These are phyloP conservation scores for Ophidiomyces ophidiicola DNA, from an alignment of 2,329 filamentous ascomycete genomes.

Conservation along the genomic window DNA sequence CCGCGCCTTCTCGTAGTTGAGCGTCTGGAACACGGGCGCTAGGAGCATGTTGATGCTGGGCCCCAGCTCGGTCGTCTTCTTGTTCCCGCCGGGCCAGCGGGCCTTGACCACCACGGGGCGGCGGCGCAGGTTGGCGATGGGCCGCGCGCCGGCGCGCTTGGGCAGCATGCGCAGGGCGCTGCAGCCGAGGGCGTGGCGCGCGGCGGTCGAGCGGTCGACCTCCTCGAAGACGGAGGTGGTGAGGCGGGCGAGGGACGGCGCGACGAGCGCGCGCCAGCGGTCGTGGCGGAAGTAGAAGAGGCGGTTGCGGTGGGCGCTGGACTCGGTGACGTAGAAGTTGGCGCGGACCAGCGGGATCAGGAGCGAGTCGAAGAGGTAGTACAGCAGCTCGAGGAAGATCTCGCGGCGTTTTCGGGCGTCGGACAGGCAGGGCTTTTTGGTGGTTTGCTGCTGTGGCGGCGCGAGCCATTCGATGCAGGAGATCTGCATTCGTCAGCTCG, in stretches of 20 bases:
- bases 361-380: conserved; percentile 86
- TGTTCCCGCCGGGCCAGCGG: conserved; percentile 32
- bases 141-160: conserved; percentile 62
- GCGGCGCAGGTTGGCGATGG: conserved; percentile 75
- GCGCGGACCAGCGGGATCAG: conserved; percentile 73
- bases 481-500: conserved; percentile 40
- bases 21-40: conserved; percentile 59
- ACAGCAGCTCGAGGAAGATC: conserved; percentile 72
- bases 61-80: conserved; percentile 47
- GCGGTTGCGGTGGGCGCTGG: conserved; percentile 62
- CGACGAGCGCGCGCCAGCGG: conserved; percentile 65
- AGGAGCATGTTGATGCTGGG: conserved; percentile 59
- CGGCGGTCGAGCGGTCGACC: conserved; percentile 52
- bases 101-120: conserved; percentile 39
- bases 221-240: conserved; percentile 69
- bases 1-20: conserved; percentile 60
- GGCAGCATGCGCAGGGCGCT: conserved; percentile 72
- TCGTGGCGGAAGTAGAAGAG: conserved; percentile 94
- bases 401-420: conserved; percentile 67
- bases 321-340: conserved; percentile 93
- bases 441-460: conserved; percentile 35
- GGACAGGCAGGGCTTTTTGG: conserved; percentile 51
- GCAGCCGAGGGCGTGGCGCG: conserved; percentile 56
- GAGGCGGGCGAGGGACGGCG: conserved; percentile 56
- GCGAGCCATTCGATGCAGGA: conserved; percentile 60